Percentiles rank a stretch among this genome's conserved stretches.
phyloP scores from a whole-genome alignment of 257 asterid species.

The Dorcoceras hygrometricum region DNA sequence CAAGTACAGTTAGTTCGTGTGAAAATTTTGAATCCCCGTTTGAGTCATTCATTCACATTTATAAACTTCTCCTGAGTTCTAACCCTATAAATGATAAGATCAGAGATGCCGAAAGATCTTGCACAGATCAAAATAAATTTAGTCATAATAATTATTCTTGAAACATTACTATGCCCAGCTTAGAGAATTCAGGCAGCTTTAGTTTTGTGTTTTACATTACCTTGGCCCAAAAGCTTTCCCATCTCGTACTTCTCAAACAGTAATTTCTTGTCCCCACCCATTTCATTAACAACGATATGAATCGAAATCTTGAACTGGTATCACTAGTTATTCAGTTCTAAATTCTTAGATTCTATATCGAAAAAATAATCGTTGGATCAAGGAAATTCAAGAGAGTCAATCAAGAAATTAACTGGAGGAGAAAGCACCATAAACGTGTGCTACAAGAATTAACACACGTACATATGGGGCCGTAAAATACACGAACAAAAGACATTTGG shows the following conservation, averaged over 20 bases:
- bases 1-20: too few relatives aligned
- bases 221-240: conserved; percentile 39
- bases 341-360: background rate
- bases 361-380: background rate
- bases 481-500: background rate
- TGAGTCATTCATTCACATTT: too few relatives aligned
- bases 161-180: too few relatives aligned
- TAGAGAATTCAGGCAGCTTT: background rate
- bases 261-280: conserved; percentile 37
- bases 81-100: too few relatives aligned
- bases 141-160: too few relatives aligned
- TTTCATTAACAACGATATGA: background rate
- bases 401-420: background rate
- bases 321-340: background rate
- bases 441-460: background rate
- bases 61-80: too few relatives aligned
- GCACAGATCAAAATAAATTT: too few relatives aligned
- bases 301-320: background rate
- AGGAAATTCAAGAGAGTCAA: background rate
- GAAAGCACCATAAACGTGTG: background rate
- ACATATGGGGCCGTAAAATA: too few relatives aligned
- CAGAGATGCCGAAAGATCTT: too few relatives aligned
- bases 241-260: conserved; percentile 39
- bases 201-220: background rate
- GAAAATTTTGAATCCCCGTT: too few relatives aligned